phyloP scores from a whole-genome alignment of 768 basidiomycete species.

The Suillus americanus region DNA sequence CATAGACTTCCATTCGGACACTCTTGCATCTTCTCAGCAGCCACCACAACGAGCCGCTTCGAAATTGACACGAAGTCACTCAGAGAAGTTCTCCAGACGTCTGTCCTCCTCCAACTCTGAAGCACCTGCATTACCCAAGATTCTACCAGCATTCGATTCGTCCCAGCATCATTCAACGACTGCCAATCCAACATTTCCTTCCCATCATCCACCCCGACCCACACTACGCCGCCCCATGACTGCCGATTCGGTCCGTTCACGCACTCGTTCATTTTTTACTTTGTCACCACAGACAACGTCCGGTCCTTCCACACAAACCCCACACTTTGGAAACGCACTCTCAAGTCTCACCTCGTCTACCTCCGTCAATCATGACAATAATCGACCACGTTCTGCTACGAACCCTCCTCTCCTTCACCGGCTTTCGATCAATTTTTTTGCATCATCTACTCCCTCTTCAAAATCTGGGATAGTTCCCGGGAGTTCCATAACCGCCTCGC shows the following conservation, averaged over 20 bases:
- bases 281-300: conserved; percentile 20
- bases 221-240: conserved; percentile 38
- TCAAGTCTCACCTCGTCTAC: conserved; percentile 12
- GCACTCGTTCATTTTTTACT: conserved; percentile 30
- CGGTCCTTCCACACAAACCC: conserved; percentile 14
- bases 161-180: conserved; percentile 18
- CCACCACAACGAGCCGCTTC: conserved; percentile 22
- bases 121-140: conserved; percentile 15
- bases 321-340: conserved; percentile 9
- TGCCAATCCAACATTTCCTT: conserved; percentile 15
- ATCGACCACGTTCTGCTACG: conserved; percentile 50
- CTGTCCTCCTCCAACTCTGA: conserved; percentile 11
- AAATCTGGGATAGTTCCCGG: conserved; percentile 14
- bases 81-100: conserved; percentile 29
- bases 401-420: conserved; percentile 73
- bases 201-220: conserved; percentile 18
- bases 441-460: conserved; percentile 40
- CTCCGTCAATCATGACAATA: conserved; percentile 33
- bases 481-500: conserved; percentile 19
- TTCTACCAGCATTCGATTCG: conserved; percentile 8
- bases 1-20: conserved; percentile 29
- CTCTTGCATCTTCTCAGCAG: conserved; percentile 16
- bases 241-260: conserved; percentile 39
- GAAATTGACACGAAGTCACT: conserved; percentile 46
- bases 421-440: conserved; percentile 65